Evolutionary conservation across 2,329 filamentous ascomycete genomes (phyloP), one percentile per base, ranked within the genome.

Genomic region (Aureobasidium pullulans): DNA sequence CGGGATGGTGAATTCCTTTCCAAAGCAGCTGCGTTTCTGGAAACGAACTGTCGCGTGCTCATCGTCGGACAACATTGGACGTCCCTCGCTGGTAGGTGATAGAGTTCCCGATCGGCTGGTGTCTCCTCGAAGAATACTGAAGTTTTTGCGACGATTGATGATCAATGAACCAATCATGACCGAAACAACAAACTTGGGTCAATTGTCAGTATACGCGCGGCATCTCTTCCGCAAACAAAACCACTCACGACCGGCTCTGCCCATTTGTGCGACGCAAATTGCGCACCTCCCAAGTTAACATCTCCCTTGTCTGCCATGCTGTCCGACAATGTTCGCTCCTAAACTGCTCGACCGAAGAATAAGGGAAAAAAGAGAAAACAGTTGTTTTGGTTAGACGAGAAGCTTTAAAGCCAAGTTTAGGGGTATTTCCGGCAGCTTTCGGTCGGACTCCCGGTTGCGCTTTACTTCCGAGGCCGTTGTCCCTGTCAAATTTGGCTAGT

Each of bases 21-120:
- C 76, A 69, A 29, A 82, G 79, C 65, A 78, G 81, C 64, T 77
- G 78, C 32, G 68, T 68, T n/a, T 81, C 76, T 61, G 75, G 6
- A 66, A 62, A 6, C 69, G 68, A 7, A 7, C 16, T 44, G 23
- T 32, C 52, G 40, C 39, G 52, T 56, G 52, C 11, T 50, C 37
- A 28, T 50, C 37, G 34, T 59, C 57, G 10, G 34, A 34, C 13
- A 52, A 37, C 36, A 50, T 43, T 11, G 57, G 37, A 15, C 31
- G 29, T 31, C 31, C 19, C 10, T 52, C 57, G 8, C 16, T 52
- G 10, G 52, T 36, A 6, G 52, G 52, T 15, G 52, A 46, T 31
- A 44, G 31, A 29, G 52, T 43, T 43, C 57, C 47, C n/a, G 49
- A 53, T 13, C 49, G 49, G n/a, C 36, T 28, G 32, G 39, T 52